Conservation (phyloP, 495 filamentous ascomycete species). For the Penicillium parvum region DNA sequence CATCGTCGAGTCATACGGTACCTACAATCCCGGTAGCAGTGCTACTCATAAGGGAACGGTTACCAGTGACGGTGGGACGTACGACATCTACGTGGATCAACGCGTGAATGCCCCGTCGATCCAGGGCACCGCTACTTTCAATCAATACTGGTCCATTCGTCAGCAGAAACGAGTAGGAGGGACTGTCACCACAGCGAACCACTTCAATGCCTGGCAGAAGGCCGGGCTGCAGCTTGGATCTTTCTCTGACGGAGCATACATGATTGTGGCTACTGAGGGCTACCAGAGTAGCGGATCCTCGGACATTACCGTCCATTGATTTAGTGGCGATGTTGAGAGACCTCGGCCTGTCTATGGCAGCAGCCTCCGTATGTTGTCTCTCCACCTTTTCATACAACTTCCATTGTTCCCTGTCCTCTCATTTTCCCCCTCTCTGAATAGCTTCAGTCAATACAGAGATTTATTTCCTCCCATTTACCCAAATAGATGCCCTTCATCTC, state of each 20-base stretch:
- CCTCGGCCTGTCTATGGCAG: no score
- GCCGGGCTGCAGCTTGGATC: conserved; percentile 46
- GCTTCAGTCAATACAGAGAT: no score
- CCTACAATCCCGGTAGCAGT: conserved; percentile 46
- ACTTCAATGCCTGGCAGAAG: conserved; percentile 59
- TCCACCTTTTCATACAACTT: no score
- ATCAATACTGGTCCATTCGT: conserved; percentile 60
- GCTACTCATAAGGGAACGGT: conserved; percentile 51
- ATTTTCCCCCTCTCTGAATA: no score
- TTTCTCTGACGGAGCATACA: conserved; percentile 44
- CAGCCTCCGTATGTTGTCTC: no score
- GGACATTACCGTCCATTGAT: conserved; percentile 39
- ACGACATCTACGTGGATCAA: conserved; percentile 58
- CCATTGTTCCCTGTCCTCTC: no score
- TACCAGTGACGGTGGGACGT: conserved; percentile 54
- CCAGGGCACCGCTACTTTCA: conserved; percentile 54
- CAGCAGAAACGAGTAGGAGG: conserved; percentile 50
- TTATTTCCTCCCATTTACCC: no score
- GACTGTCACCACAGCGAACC: conserved; percentile 49
- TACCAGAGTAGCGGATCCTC: conserved; percentile 52
- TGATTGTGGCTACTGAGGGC: conserved; percentile 58
- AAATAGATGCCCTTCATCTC: no score
- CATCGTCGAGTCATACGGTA: conserved; percentile 55
- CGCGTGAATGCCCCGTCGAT: conserved; percentile 59
- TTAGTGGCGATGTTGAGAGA: no score